phyloP scores from a whole-genome alignment of 768 basidiomycete species.

The Lentinula guzmanii region DNA sequence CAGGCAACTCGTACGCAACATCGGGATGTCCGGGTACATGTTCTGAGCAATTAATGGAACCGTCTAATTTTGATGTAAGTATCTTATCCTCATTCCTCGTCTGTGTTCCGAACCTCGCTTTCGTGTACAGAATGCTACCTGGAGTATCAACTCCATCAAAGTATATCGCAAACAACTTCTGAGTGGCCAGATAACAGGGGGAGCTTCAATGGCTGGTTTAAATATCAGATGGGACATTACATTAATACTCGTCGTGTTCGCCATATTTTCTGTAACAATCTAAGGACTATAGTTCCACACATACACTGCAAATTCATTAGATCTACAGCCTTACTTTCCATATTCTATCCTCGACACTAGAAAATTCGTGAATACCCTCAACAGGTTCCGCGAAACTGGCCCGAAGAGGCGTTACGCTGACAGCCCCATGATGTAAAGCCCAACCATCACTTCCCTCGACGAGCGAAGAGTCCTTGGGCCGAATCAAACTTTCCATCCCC shows the following conservation, averaged over 20 bases:
- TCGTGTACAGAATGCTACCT: constrained; percentile 60
- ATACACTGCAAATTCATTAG: background rate
- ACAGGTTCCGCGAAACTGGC: constrained; percentile 69
- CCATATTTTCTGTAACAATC: background rate
- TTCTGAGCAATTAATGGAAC: constrained; percentile 53
- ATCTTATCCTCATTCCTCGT: background rate
- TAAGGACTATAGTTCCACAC: background rate
- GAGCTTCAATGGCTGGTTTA: background rate
- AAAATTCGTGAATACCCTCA: constrained; percentile 15
- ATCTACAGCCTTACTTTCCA: constrained; percentile 54
- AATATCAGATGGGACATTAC: background rate
- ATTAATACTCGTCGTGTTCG: background rate
- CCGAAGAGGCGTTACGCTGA: constrained; percentile 73
- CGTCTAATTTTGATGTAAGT: constrained; percentile 65
- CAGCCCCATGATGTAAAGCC: constrained; percentile 66
- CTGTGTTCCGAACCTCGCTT: background rate
- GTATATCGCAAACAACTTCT: constrained; percentile 61
- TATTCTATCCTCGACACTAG: constrained; percentile 32
- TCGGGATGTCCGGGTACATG: constrained; percentile 75
- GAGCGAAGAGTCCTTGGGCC: constrained; percentile 49
- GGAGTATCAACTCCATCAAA: constrained; percentile 75
- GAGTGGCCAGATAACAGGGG: constrained; percentile 25
- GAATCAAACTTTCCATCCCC: constrained; percentile 54
- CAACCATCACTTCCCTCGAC: constrained; percentile 58
- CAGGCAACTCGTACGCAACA: constrained; percentile 73